Evolutionary conservation across 2,329 filamentous ascomycete species (phyloP), one percentile per base, ranked within the genome.

Genomic region (Ophiosphaerella narmari): DNA sequence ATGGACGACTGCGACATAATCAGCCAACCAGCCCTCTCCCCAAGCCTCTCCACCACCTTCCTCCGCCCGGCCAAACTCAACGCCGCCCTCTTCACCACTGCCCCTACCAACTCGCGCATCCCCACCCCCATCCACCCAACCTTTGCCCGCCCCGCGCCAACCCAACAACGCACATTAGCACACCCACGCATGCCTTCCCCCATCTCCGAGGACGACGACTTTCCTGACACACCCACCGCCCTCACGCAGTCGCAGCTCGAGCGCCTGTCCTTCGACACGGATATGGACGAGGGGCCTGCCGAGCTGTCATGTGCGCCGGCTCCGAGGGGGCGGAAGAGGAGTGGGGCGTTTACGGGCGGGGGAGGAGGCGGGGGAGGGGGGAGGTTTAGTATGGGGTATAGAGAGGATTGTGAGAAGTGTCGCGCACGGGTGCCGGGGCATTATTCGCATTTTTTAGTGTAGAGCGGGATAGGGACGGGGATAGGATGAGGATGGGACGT

Each of bases 341-440:
- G 71, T 45, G 73, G 73, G 36, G 73, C 73, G 13, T 55, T 74
- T 37, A 70, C 66, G 7, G 67, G 67, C 9, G 70, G 71, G 47
- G 74, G 68, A 21, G 18, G 18, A 21, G 18, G 18, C 3, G 18
- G 18, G 4, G 18, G 18, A 9, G 70, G 71, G 47, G 74, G 68
- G 21, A 66, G 74, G 34, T 74, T 78, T 48, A 74, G 74, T 52
- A 78, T 80, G 74, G 78, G 78, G 12, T 80, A 75, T 54, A 66
- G 77, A 24, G 73, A 77, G 9, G 78, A 80, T 53, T 80, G 78
- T 56, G 75, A 79, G 39, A 80, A 79, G 61, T 80, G 78, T 56
- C 67, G 70, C 46, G 65, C 71, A 52, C 64, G 72, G 46, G 74
- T 80, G n/a, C 78, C 77, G 1, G 78, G 78, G 1, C 78, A 80